Conservation (phyloP, 345 rosid species). For the Raphanus sativus region DNA sequence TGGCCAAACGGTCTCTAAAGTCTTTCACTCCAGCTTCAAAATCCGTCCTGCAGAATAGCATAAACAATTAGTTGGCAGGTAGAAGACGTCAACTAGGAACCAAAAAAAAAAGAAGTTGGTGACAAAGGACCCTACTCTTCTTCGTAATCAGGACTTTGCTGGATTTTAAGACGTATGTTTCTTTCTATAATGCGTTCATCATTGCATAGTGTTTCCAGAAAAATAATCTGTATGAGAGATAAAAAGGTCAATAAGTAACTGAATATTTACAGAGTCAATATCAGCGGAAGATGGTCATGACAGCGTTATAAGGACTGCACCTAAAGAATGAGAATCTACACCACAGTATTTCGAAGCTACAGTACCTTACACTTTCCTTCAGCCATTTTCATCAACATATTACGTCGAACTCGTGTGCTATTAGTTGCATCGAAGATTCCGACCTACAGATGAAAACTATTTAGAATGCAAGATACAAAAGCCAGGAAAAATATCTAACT, state of each 20-base stretch:
- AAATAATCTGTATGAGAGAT: slow-evolving; percentile 65
- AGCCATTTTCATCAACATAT: slow-evolving; percentile 99
- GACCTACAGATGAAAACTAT: slow-evolving; percentile 53
- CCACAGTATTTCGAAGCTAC: slow-evolving; percentile 1
- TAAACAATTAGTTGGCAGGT: slow-evolving; percentile 32
- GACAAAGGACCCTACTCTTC: slow-evolving; percentile 71
- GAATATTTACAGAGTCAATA: not conserved
- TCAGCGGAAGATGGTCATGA: slow-evolving; percentile 8
- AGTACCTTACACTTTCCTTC: slow-evolving; percentile 99
- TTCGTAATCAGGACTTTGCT: slow-evolving; percentile 97
- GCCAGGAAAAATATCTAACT: not conserved
- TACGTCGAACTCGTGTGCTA: slow-evolving; percentile 80
- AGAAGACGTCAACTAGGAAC: slow-evolving; percentile 3
- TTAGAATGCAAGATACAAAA: slow-evolving; percentile 29
- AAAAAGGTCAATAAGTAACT: slow-evolving; percentile 18
- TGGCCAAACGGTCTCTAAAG: slow-evolving; percentile 79
- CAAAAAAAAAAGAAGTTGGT: slow-evolving; percentile 13
- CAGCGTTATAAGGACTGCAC: too few species aligned
- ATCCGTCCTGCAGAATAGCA: slow-evolving; percentile 68
- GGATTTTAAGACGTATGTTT: slow-evolving; percentile 96
- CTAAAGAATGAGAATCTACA: too few species aligned
- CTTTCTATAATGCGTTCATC: slow-evolving; percentile 92
- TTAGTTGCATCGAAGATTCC: slow-evolving; percentile 99
- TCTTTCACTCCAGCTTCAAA: slow-evolving; percentile 85
- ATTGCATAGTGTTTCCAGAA: slow-evolving; percentile 96